Evolutionary conservation across 768 basidiomycete species (phyloP).

Genomic region (Panaeolus papilionaceus): DNA sequence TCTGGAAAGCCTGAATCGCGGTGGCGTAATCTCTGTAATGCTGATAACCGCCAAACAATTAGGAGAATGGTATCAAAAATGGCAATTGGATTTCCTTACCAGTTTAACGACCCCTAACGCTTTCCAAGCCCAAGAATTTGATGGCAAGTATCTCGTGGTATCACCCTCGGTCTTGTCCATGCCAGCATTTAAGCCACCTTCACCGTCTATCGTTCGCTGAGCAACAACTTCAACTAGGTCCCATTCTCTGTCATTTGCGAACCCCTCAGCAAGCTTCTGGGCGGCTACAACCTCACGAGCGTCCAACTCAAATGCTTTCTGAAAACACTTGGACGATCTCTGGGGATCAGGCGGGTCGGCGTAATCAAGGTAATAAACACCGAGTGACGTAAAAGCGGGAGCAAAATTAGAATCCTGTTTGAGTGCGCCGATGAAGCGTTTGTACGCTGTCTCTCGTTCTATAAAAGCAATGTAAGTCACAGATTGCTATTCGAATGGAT

Average conservation of each 20-base stretch:
- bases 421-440: conserved; percentile 79
- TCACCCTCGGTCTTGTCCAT: conserved; percentile 43
- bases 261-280: conserved; percentile 80
- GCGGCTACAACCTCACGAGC: conserved; percentile 88
- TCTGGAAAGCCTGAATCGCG: conserved; percentile 85
- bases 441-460: conserved; percentile 76
- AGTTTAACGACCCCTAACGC: conserved; percentile 91
- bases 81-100: conserved; percentile 52
- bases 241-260: conserved; percentile 95
- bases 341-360: conserved; percentile 77
- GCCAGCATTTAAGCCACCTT: conserved; percentile 77
- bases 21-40: conserved; percentile 68
- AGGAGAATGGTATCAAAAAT: conserved; percentile 2
- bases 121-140: conserved; percentile 98
- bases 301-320: conserved; percentile 98
- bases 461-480: conserved; percentile 17
- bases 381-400: conserved; percentile 93
- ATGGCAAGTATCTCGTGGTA: conserved; percentile 66
- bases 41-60: conserved; percentile 41
- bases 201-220: conserved; percentile 89
- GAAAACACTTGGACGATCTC: conserved; percentile 93
- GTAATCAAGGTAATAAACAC: conserved; percentile 83
- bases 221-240: conserved; percentile 96
- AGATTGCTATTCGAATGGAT: neutral
- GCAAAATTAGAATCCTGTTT: conserved; percentile 80